Conservation (phyloP, 2,329 filamentous ascomycete genomes). For the Colletotrichum spinosum region DNA sequence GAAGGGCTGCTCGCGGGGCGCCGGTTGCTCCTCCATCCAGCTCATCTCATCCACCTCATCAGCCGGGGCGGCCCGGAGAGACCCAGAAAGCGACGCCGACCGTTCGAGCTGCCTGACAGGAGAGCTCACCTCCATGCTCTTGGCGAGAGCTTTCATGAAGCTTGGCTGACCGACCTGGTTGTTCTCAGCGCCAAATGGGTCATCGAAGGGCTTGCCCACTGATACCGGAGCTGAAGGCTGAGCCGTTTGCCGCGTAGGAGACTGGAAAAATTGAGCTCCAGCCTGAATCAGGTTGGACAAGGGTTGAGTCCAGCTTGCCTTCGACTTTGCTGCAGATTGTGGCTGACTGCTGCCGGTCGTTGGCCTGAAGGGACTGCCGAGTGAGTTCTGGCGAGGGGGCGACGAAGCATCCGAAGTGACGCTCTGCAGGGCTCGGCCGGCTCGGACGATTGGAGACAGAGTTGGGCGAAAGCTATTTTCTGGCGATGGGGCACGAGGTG, state of each 20-base stretch:
- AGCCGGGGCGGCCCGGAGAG: constrained; percentile 22
- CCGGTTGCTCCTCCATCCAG: constrained; percentile 50
- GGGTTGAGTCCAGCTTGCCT: constrained; percentile 34
- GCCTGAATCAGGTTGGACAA: constrained; percentile 35
- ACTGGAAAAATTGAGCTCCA: constrained; percentile 36
- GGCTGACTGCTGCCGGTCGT: constrained; percentile 33
- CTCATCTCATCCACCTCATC: constrained; percentile 54
- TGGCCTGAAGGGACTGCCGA: constrained; percentile 67
- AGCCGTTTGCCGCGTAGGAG: constrained; percentile 15
- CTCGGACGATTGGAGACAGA: constrained; percentile 69
- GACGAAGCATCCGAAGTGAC: constrained; percentile 70
- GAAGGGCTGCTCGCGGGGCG: constrained; percentile 34
- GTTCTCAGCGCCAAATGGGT: constrained; percentile 45
- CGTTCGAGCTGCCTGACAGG: neutral
- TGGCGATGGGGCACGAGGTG: constrained; percentile 28
- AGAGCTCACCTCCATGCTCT: constrained; percentile 38
- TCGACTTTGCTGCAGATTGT: constrained; percentile 30
- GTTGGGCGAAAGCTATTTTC: constrained; percentile 54
- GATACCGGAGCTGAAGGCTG: constrained; percentile 22
- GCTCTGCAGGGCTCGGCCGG: constrained; percentile 66
- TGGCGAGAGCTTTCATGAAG: constrained; percentile 48
- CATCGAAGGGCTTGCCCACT: constrained; percentile 37
- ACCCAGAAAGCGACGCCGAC: constrained; percentile 25
- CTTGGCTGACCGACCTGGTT: constrained; percentile 45
- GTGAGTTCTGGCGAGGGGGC: constrained; percentile 60